These are phyloP conservation scores for Phaeotremella fagi DNA, from an alignment of 768 basidiomycete genomes.

Conservation along the genomic window DNA sequence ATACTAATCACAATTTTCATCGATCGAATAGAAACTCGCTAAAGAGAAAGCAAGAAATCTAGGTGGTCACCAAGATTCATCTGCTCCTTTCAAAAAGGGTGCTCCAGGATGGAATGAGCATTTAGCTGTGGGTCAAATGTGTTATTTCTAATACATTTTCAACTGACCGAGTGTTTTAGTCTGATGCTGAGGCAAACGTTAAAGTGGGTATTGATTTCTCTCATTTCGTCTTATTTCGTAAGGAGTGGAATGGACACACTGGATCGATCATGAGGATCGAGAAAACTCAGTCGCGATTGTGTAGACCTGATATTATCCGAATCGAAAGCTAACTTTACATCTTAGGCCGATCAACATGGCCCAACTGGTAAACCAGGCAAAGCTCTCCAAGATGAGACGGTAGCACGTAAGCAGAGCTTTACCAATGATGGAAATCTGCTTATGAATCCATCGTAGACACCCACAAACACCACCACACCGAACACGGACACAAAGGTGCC, in stretches of 20 bases:
- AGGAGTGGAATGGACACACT: no score
- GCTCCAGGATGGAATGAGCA: conserved; percentile 48
- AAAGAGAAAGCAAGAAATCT: conserved; percentile 34
- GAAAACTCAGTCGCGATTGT: no score
- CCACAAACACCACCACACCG: conserved; percentile 25
- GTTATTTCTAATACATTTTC: no score
- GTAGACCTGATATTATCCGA: no score
- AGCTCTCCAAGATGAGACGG: conserved; percentile 35
- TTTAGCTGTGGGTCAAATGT: conserved; percentile 44
- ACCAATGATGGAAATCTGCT: not conserved
- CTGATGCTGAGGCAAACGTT: conserved; percentile 41
- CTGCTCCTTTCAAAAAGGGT: conserved; percentile 35
- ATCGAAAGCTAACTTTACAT: not conserved
- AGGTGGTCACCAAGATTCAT: conserved; percentile 25
- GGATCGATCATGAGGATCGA: no score
- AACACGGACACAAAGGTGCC: conserved; percentile 15
- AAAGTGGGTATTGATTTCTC: conserved; percentile 31
- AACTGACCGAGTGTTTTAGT: no score
- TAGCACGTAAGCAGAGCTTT: conserved; percentile 19
- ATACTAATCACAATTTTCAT: not conserved
- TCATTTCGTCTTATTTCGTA: no score
- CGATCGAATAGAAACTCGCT: conserved; percentile 10
- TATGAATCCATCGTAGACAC: conserved; percentile 13
- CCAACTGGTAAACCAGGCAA: conserved; percentile 31
- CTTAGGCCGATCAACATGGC: conserved; percentile 36